These are phyloP conservation scores for Populus pruinosa DNA, from an alignment of 345 rosid species.

Conservation along the genomic window DNA sequence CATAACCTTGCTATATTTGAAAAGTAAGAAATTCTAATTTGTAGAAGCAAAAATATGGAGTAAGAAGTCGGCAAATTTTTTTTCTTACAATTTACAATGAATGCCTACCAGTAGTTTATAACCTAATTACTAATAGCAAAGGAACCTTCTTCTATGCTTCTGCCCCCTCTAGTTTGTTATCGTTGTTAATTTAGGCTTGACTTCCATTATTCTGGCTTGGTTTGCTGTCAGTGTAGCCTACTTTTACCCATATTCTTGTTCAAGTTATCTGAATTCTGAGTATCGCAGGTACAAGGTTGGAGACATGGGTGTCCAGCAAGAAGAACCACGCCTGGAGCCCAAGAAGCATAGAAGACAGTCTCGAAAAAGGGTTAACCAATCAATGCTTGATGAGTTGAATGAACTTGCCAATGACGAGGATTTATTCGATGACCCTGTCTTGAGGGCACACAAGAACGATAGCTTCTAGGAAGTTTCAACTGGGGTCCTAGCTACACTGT, in stretches of 20 bases:
- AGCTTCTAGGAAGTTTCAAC: conserved; percentile 4
- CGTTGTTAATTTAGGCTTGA: neutral
- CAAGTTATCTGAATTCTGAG: neutral
- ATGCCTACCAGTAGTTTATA: neutral
- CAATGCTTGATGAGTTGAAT: conserved; percentile 50
- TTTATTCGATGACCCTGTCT: conserved; percentile 45
- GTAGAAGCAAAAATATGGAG: too few species aligned
- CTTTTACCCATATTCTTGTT: neutral
- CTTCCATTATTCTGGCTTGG: neutral
- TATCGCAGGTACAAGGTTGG: conserved; percentile 71
- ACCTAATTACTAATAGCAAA: neutral
- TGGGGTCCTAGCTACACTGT: neutral
- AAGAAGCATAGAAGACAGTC: conserved; percentile 86
- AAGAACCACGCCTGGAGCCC: conserved; percentile 72
- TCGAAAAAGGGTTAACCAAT: conserved; percentile 72
- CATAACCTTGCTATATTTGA: too few species aligned
- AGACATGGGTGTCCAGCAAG: conserved; percentile 72
- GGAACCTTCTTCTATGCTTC: too few species aligned
- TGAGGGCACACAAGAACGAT: conserved; percentile 54
- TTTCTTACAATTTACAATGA: neutral
- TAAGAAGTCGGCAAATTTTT: neutral
- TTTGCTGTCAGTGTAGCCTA: neutral
- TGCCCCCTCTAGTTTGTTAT: too few species aligned
- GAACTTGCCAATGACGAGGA: conserved; percentile 53
- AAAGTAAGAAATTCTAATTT: too few species aligned